A percentile compares a stretch with the other conserved stretches of the same genome.
phyloP scores from a whole-genome alignment of 2,329 filamentous ascomycete species.

The Thelonectria rubi region DNA sequence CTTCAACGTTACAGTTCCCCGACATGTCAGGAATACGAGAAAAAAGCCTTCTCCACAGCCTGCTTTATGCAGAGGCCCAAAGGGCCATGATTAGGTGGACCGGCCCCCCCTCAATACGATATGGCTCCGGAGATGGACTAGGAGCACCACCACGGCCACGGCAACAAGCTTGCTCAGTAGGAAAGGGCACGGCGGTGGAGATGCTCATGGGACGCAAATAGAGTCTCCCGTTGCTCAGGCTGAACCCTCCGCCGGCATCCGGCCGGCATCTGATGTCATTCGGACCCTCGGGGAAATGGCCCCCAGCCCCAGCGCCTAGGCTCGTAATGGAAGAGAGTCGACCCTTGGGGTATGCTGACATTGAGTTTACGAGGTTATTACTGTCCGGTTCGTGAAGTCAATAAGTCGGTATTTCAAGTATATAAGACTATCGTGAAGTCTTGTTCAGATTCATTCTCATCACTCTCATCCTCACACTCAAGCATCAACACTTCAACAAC shows the following conservation, averaged over 20 bases:
- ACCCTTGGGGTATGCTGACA: constrained; percentile 27
- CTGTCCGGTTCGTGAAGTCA: no score
- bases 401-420: constrained; percentile 23
- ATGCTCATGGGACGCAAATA: constrained; percentile 16
- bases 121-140: constrained; percentile 6
- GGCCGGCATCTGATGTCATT: constrained; percentile 28
- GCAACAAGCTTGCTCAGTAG: not conserved
- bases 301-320: constrained; percentile 22
- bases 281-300: constrained; percentile 17
- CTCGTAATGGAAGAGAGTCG: constrained; percentile 28
- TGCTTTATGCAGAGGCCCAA: not conserved
- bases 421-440: constrained; percentile 32
- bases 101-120: not conserved
- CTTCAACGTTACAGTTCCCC: not conserved
- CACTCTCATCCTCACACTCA: constrained; percentile 14
- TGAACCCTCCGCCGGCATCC: constrained; percentile 4
- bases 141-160: not conserved
- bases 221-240: not conserved
- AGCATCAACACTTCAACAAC: constrained; percentile 13
- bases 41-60: constrained; percentile 33
- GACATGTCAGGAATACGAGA: constrained; percentile 35
- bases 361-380: constrained; percentile 23
- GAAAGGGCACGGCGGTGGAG: not conserved
- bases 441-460: constrained; percentile 16
- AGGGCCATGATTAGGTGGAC: constrained; percentile 6